Percentiles rank a stretch among this genome's conserved stretches.
These are phyloP conservation scores for Cercophora newfieldiana DNA, from an alignment of 495 filamentous ascomycete species.

Conservation along the genomic window DNA sequence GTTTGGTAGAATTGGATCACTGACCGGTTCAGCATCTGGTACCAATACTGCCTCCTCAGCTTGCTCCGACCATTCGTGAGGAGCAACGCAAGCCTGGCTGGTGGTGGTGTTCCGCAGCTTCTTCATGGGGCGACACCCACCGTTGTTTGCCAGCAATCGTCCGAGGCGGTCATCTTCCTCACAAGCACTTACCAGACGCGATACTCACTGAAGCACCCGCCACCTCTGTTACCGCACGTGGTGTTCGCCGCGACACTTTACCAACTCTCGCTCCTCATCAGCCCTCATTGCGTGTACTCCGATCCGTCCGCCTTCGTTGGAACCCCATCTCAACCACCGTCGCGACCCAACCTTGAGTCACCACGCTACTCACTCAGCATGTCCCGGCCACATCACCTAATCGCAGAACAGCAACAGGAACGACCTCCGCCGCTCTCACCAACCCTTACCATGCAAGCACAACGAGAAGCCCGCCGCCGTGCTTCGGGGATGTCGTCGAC, in stretches of 20 bases:
- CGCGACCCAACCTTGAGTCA: neutral
- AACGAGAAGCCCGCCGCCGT: conserved; percentile 8
- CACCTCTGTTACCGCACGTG: conserved; percentile 27
- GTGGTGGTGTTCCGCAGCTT: conserved; percentile 16
- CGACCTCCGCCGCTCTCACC: conserved; percentile 16
- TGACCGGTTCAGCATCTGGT: conserved; percentile 29
- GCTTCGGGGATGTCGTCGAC: conserved; percentile 14
- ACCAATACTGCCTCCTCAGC: conserved; percentile 31
- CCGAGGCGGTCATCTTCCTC: conserved; percentile 31
- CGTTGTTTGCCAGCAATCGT: conserved; percentile 25
- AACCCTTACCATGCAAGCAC: conserved; percentile 6
- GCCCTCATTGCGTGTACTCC: neutral
- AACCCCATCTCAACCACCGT: conserved; percentile 11
- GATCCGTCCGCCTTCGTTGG: neutral
- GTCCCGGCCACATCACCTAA: neutral
- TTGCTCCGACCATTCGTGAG: conserved; percentile 29
- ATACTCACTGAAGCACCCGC: conserved; percentile 20
- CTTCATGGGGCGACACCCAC: conserved; percentile 17
- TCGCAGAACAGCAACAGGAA: neutral
- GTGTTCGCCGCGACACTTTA: conserved; percentile 28
- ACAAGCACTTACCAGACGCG: conserved; percentile 30
- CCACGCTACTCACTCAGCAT: neutral
- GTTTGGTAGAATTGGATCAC: neutral
- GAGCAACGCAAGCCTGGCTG: conserved; percentile 21
- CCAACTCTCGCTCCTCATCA: conserved; percentile 20